Base-by-base conservation (phyloP, 164 flowering plant genomes). In the Nelumbo lutea region DNA sequence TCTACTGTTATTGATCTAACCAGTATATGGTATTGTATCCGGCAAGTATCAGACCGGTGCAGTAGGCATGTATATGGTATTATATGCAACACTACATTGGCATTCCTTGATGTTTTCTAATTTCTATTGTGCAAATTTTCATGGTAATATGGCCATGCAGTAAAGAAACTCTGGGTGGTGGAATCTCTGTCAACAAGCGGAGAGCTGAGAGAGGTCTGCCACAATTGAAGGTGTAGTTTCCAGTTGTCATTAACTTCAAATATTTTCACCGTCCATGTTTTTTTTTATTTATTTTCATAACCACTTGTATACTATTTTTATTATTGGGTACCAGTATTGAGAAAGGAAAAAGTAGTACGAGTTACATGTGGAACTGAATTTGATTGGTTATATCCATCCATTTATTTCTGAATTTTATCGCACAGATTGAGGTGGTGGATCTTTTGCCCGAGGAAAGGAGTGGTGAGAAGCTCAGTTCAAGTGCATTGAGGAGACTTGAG, bases 361-460 rank as follows among this genome's bases (percentile, higher is more conserved):
- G 27, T 39, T 14, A 64, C 15, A 0, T 64, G n/a, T 9, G 14
- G 55, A 13, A 3, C 14, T 2, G n/a, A 53, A 53, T 14, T 53
- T 38, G 48, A 6, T 64, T 2, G 55, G 47, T 45, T 13, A 7
- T 46, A 53, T 47, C 3, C 2, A 8, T 60, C 8, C 61, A 38
- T 39, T 0, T 3, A 40, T 27, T 14, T 27, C 14, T 27, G 4
- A 52, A 10, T 43, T 13, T 9, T 68, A 27, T 55, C 43, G 53
- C 79, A 77, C 82, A 93, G 98, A 76, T 93, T 70, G 98, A 88
- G 84, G 97, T 88, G 41, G 91, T 93, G 40, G 94, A 91, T 78
- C 74, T 91, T 63, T 73, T 89, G n/a, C 72, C 89, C 14, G 93
- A 80, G 68, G 87, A 72, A 76, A 74, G 81, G 0, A 73, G 79